Percentiles rank a stretch among this genome's conserved stretches.
Evolutionary conservation across 305 asterid genomes (phyloP).

Genomic region (Fraxinus greggii): DNA sequence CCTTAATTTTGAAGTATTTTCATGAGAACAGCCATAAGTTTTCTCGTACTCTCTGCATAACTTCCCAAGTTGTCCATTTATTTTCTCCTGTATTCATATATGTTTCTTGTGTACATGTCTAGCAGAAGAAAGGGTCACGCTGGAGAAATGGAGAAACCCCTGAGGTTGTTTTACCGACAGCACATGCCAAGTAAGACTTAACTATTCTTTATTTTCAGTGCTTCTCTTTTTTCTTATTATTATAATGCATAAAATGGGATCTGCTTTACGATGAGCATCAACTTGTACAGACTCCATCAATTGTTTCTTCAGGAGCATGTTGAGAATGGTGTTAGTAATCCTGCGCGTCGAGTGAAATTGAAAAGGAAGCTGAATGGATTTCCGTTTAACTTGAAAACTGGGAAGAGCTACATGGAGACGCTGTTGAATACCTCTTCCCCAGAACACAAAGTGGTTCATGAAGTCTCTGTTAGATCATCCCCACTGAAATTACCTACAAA

Average conservation of each 20-base stretch:
- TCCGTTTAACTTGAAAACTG: constrained; percentile 71
- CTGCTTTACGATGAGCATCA: constrained; percentile 24
- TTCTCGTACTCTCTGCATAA: neutral
- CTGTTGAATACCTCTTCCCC: constrained; percentile 60
- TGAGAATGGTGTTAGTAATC: constrained; percentile 55
- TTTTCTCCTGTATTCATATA: constrained; percentile 8
- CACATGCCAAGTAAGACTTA: constrained; percentile 81
- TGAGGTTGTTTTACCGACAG: constrained; percentile 50
- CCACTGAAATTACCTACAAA: constrained; percentile 37
- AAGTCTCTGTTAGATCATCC: constrained; percentile 43
- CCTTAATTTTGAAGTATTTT: neutral
- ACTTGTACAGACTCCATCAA: constrained; percentile 76
- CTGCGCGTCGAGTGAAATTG: constrained; percentile 57
- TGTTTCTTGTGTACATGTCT: constrained; percentile 8
- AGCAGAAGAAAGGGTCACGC: constrained; percentile 77
- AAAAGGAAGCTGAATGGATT: constrained; percentile 87
- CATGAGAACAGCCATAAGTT: neutral
- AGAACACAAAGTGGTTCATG: constrained; percentile 62
- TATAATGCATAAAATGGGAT: constrained; percentile 8
- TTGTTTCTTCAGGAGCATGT: constrained; percentile 80
- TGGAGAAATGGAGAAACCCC: constrained; percentile 76
- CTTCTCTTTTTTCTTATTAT: constrained; percentile 7
- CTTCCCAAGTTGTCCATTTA: constrained; percentile 23
- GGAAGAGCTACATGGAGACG: constrained; percentile 86
- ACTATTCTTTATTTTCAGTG: constrained; percentile 10